Evolutionary conservation across 306 rosid genomes (phyloP).

Genomic region (Acacia melanoxylon): DNA sequence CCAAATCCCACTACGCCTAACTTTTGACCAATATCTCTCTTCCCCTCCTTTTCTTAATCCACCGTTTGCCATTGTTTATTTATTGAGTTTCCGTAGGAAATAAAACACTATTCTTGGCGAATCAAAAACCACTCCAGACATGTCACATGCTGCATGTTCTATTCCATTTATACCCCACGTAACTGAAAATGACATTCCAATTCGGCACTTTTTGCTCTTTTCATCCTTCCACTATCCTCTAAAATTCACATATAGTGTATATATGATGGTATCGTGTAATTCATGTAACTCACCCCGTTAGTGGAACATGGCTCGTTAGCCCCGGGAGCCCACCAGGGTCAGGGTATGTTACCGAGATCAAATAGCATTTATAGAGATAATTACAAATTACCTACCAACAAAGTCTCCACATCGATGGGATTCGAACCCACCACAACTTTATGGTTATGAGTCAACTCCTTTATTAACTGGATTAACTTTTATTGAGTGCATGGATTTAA

Average conservation of each 20-base stretch:
- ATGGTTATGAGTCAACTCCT: too few species aligned
- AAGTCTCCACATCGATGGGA: too few species aligned
- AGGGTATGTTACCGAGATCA: too few species aligned
- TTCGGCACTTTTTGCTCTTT: not conserved
- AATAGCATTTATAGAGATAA: too few species aligned
- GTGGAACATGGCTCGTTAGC: too few species aligned
- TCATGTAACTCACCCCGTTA: too few species aligned
- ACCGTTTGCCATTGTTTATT: not conserved
- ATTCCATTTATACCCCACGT: not conserved
- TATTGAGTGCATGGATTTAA: too few species aligned
- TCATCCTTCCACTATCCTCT: slow-evolving; percentile 24
- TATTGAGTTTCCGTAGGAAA: slow-evolving; percentile 21
- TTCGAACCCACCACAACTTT: too few species aligned
- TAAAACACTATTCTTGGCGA: slow-evolving; percentile 31
- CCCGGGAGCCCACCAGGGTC: too few species aligned
- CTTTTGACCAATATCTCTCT: slow-evolving; percentile 46
- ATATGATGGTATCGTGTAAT: too few species aligned
- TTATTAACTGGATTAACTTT: too few species aligned
- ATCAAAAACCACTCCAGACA: slow-evolving; percentile 37
- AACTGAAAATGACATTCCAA: slow-evolving; percentile 28
- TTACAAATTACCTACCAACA: too few species aligned
- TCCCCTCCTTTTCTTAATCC: not conserved
- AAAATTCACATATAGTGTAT: not conserved
- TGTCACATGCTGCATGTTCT: slow-evolving; percentile 14
- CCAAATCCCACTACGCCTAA: slow-evolving; percentile 63